phyloP scores from a whole-genome alignment of 2,329 filamentous ascomycete genomes.

The Rhinocladiella mackenziei region DNA sequence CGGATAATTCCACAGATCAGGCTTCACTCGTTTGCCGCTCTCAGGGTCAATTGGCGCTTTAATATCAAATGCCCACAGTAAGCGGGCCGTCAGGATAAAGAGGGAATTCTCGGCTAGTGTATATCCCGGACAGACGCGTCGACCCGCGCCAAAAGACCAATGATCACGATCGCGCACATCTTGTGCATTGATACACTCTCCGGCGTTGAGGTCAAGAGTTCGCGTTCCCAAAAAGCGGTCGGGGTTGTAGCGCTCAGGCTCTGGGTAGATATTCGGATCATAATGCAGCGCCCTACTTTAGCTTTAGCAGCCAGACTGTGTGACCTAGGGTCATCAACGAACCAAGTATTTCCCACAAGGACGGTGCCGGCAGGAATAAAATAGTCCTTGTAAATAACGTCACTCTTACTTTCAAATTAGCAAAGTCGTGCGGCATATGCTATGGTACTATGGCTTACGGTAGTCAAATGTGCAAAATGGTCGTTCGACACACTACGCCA shows the following conservation, averaged over 20 bases:
- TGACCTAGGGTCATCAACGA: too few species aligned
- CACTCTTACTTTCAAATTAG: too few species aligned
- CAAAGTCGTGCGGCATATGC: constrained; percentile 22
- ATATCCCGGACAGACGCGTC: constrained; percentile 34
- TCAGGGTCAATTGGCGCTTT: background rate
- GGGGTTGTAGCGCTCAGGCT: constrained; percentile 33
- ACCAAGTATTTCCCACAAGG: constrained; percentile 26
- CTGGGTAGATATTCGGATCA: constrained; percentile 27
- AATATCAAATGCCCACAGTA: constrained; percentile 34
- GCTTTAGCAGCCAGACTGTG: too few species aligned
- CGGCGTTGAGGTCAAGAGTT: constrained; percentile 32
- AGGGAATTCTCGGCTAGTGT: constrained; percentile 34
- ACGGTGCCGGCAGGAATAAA: constrained; percentile 22
- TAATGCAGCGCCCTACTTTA: too few species aligned
- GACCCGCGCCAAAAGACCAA: constrained; percentile 32
- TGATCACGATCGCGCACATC: constrained; percentile 30
- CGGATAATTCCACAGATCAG: too few species aligned
- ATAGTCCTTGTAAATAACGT: constrained; percentile 24
- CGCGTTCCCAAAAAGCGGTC: constrained; percentile 31
- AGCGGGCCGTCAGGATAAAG: constrained; percentile 29
- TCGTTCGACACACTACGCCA: too few species aligned
- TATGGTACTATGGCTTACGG: constrained; percentile 17
- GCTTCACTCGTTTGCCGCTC: too few species aligned
- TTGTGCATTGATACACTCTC: constrained; percentile 31
- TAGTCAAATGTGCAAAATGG: too few species aligned